Evolutionary conservation across 441 rosid species (phyloP).

Genomic region (Erodium texanum): DNA sequence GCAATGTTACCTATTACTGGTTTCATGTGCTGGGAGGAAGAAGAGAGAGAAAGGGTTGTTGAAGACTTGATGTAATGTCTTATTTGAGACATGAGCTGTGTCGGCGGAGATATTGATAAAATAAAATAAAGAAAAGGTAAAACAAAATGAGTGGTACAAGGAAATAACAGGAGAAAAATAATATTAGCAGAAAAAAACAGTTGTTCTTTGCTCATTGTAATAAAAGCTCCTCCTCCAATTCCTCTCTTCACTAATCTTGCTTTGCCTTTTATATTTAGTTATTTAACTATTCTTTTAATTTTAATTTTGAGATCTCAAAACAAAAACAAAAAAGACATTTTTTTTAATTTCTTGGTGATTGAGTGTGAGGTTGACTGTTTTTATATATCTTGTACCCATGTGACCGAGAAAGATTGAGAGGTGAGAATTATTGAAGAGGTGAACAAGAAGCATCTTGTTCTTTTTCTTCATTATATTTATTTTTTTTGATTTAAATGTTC

Average conservation of each 20-base stretch:
- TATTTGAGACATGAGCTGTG: slow-evolving; percentile 12
- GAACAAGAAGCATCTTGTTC: background rate
- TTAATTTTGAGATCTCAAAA: too few relatives aligned
- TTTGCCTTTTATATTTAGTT: background rate
- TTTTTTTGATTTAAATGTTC: too few relatives aligned
- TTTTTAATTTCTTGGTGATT: too few relatives aligned
- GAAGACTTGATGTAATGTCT: slow-evolving; percentile 3
- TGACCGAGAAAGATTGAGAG: background rate
- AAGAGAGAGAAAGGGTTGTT: background rate
- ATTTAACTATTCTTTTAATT: background rate
- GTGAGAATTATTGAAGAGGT: background rate
- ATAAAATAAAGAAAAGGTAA: too few relatives aligned
- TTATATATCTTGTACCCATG: background rate
- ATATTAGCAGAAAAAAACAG: background rate
- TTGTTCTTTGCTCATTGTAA: background rate
- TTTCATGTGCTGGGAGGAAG: background rate
- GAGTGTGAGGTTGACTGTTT: background rate
- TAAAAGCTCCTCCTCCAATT: background rate
- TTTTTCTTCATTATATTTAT: too few relatives aligned
- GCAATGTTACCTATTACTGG: background rate
- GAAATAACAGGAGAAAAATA: background rate
- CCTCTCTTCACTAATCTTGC: background rate
- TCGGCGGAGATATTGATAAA: slow-evolving; percentile 16
- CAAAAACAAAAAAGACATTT: too few relatives aligned
- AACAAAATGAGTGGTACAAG: background rate